A percentile compares a stretch with the other conserved stretches of the same genome.
Conservation (phyloP, 208 protist genomes). For the Wallacemonas collosoma region DNA sequence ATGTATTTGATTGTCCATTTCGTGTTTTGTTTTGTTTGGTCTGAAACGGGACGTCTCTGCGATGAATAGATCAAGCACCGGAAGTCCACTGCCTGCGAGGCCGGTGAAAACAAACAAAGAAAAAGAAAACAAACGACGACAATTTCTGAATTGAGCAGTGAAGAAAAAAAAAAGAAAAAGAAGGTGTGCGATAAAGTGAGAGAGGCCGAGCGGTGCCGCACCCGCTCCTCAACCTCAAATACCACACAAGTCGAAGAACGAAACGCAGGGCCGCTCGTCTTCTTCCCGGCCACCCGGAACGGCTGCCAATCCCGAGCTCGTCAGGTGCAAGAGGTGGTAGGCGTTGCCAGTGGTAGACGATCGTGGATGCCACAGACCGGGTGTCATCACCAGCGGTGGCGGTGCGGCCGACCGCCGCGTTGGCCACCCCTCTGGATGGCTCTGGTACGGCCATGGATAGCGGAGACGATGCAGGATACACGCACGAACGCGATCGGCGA, state of each 20-base stretch:
- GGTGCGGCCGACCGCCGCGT: neutral
- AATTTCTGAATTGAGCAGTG: neutral
- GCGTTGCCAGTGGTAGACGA: neutral
- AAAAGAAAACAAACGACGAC: neutral
- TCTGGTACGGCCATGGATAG: conserved; percentile 12
- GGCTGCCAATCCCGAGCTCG: neutral
- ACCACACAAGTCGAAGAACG: conserved; percentile 9
- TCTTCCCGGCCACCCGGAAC: neutral
- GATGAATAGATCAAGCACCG: no score
- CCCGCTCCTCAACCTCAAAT: neutral
- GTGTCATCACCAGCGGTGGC: conserved; percentile 7
- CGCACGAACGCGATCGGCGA: neutral
- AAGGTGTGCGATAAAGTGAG: no score
- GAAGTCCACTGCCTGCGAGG: neutral
- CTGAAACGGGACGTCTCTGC: no score
- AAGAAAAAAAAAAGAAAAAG: conserved; percentile 17
- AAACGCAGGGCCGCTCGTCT: neutral
- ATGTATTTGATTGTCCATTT: no score
- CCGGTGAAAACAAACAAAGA: conserved; percentile 4
- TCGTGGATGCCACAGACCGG: conserved; percentile 2
- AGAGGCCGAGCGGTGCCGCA: no score
- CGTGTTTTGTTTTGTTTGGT: no score
- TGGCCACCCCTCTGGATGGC: neutral
- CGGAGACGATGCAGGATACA: neutral
- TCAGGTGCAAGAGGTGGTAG: conserved; percentile 7